Conservation (phyloP, 345 rosid species). For the Durio zibethinus region DNA sequence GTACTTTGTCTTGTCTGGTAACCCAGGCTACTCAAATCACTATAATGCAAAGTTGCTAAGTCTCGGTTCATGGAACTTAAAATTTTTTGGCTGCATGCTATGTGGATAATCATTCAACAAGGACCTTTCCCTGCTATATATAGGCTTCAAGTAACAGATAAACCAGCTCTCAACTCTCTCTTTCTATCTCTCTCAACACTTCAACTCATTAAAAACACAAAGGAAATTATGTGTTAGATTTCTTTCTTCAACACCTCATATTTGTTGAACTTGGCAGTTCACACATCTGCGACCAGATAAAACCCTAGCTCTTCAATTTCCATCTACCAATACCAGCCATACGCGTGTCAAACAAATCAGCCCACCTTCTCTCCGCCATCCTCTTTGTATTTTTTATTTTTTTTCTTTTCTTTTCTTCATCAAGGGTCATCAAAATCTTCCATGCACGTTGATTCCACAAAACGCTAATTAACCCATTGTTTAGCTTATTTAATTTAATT, state of each 20-base stretch:
- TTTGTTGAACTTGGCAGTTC: constrained; percentile 4
- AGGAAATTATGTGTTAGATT: constrained; percentile 3
- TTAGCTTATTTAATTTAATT: background rate
- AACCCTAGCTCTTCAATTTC: constrained; percentile 33
- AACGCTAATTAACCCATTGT: constrained; percentile 9
- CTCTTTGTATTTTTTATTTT: no score
- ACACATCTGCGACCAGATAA: constrained; percentile 21
- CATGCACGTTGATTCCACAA: constrained; percentile 24
- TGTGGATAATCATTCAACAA: constrained; percentile 20
- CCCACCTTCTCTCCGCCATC: background rate
- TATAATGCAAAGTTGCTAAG: background rate
- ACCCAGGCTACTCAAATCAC: constrained; percentile 14
- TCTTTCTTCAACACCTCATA: constrained; percentile 4
- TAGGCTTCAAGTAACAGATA: constrained; percentile 13
- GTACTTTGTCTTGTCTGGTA: background rate
- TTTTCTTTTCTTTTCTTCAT: background rate
- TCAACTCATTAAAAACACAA: background rate
- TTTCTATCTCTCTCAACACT: background rate
- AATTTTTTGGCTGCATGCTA: constrained; percentile 23
- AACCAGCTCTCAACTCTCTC: constrained; percentile 10
- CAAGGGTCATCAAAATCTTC: constrained; percentile 4
- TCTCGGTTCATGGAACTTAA: constrained; percentile 5
- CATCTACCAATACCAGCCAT: constrained; percentile 20
- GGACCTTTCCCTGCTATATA: constrained; percentile 17
- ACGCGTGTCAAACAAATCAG: constrained; percentile 13